Evolutionary conservation across 108 stramenopile genomes (phyloP), one percentile per base, ranked within the genome.

Genomic region (Thalassiosira profunda): DNA sequence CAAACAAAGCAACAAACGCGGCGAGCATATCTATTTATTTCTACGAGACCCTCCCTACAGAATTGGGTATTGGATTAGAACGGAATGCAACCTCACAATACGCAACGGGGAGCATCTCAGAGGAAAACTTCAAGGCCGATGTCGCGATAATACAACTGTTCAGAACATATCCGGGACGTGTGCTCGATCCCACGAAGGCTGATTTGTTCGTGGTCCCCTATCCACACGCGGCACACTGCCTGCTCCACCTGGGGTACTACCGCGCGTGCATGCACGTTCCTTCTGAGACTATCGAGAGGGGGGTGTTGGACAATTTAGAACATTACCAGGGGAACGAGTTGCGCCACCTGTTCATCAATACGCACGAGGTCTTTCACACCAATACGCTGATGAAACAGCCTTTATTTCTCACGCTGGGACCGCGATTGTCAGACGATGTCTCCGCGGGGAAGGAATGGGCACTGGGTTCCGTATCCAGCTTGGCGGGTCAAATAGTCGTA

Each of bases 131-230:
- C 26, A 24, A 30, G 14, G 61, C 45, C 18, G 61, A 62, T 46
- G 7, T 62, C 21, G 61, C 61, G 5, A 62, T 62, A 29, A 46
- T 62, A 34, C 15, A 62, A 34, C 61, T 62, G 5, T 62, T 62
- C 36, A 44, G 44, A 46, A 62, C 43, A 15, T 62, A 29, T 31
- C 61, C 61, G n/a, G 61, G 61, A n/a, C 46, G 61, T 17, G 48
- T 46, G 7, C 3, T 23, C n/a, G 49, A 80, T 69, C 66, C 71
- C 5, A 4, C 33, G 9, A 26, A 56, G 17, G 72, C 79, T 3
- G 66, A 80, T 26, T 26, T 73, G 0, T 80, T 73, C 38, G 58
- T 80, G 10, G 79, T 80, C 3, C 72, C 79, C 4, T 80, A 74
- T 44, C 66, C 66, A 8, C 72, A 73, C 46, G 60, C 40, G 7